Conservation (phyloP, 805 yeast genomes). For the Ogataea methanolica region DNA sequence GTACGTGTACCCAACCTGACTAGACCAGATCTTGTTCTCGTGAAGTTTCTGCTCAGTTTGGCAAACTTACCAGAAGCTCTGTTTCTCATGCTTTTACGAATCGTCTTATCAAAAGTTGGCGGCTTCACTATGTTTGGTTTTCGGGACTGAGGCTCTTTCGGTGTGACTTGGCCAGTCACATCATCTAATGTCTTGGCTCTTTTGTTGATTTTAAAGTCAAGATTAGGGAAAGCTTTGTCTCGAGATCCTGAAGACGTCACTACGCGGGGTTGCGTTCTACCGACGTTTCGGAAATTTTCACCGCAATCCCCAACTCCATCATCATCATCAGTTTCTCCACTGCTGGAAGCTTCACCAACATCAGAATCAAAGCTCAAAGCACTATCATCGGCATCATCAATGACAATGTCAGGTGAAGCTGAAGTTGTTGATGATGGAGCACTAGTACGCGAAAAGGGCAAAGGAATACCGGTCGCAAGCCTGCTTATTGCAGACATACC, state of each 20-base stretch:
- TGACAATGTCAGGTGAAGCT: neutral
- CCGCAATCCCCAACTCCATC: conserved; percentile 11
- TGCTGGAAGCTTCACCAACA: neutral
- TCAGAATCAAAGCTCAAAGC: conserved; percentile 21
- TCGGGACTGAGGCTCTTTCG: conserved; percentile 7
- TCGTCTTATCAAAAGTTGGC: conserved; percentile 44
- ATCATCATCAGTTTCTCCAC: conserved; percentile 11
- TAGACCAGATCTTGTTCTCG: conserved; percentile 14
- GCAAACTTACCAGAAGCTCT: conserved; percentile 8
- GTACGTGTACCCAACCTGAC: neutral
- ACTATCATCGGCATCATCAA: conserved; percentile 17
- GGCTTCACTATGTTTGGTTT: conserved; percentile 27
- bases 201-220: conserved; percentile 30
- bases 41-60: conserved; percentile 24
- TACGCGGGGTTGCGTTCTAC: conserved; percentile 24
- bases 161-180: conserved; percentile 7
- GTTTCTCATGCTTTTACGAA: conserved; percentile 25
- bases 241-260: conserved; percentile 31
- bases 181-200: conserved; percentile 48
- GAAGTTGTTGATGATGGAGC: neutral
- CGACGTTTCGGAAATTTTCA: conserved; percentile 13
- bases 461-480: too few species aligned
- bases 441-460: neutral
- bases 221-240: conserved; percentile 14
- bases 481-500: too few species aligned